These are phyloP conservation scores for Gossypium anomalum DNA, from an alignment of 345 rosid genomes.

Conservation along the genomic window DNA sequence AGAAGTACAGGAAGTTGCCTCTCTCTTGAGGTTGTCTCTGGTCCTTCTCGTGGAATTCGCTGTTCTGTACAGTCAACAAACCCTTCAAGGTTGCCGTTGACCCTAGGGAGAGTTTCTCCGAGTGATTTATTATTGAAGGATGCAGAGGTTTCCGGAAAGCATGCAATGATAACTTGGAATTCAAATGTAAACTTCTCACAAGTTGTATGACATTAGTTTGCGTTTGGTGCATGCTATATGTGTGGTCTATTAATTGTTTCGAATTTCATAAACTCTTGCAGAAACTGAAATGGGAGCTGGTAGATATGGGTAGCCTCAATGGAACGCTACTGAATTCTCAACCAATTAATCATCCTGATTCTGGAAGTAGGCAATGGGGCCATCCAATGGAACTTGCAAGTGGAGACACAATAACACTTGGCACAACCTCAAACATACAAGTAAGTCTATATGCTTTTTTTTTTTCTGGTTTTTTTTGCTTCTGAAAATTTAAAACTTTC, in stretches of 20 bases:
- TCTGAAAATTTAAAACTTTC: slow-evolving; percentile 2
- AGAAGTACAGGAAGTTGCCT: slow-evolving; percentile 95
- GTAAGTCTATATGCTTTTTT: slow-evolving; percentile 43
- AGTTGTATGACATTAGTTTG: slow-evolving; percentile 15
- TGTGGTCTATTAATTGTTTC: slow-evolving; percentile 17
- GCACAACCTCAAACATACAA: slow-evolving; percentile 65
- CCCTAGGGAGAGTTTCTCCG: slow-evolving; percentile 83
- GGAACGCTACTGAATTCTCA: slow-evolving; percentile 86
- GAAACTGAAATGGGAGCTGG: slow-evolving; percentile 92
- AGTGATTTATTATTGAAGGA: slow-evolving; percentile 73
- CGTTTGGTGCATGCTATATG: slow-evolving; percentile 8
- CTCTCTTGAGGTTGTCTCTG: slow-evolving; percentile 78
- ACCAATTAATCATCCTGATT: slow-evolving; percentile 55
- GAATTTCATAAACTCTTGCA: slow-evolving; percentile 33
- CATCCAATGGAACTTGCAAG: slow-evolving; percentile 65
- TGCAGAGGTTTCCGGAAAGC: slow-evolving; percentile 94
- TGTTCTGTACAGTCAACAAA: slow-evolving; percentile 53
- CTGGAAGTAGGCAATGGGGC: slow-evolving; percentile 79
- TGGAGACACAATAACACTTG: slow-evolving; percentile 82
- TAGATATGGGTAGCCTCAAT: slow-evolving; percentile 96
- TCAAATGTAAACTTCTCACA: slow-evolving; percentile 45
- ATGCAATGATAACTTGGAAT: slow-evolving; percentile 94
- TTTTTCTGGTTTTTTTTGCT: not conserved
- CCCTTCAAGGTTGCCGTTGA: slow-evolving; percentile 71
- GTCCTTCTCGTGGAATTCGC: slow-evolving; percentile 71